Evolutionary conservation across 139 green algal species (phyloP), one percentile per base, ranked within the genome.

Genomic region (Microglena sp.): DNA sequence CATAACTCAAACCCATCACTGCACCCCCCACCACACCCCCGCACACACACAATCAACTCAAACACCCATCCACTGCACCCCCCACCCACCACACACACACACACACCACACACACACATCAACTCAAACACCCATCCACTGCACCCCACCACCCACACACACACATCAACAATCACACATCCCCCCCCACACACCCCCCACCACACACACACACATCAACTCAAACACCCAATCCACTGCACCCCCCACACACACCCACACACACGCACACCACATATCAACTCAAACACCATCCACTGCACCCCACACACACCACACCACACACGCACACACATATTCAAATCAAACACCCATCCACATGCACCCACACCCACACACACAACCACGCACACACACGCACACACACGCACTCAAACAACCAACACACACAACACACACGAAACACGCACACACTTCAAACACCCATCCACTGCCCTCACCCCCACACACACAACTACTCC

Each of bases 401-500:
- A 15, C 58, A 64, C 15, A 33, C 30, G 3, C 5, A 6, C 58
- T 61, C 66, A n/a, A n/a, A n/a, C n/a, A n/a, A n/a, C n/a, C n/a
- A n/a, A n/a, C n/a, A n/a, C n/a, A n/a, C n/a, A n/a, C n/a, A n/a
- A n/a, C n/a, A n/a, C n/a, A n/a, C n/a, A n/a, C 11, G 15, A 50
- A 11, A 18, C 40, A 50, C 55, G 55, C 27, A 7, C 33, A 15
- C 58, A 64, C 15, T n/a, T n/a, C n/a, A 33, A 5, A 5, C 5
- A 6, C 58, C 60, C 66, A 77, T 77, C 64, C 55, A 73, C 24
- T 18, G 15, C 40, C 40, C 40, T 18, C 40, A 11, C 40, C 40
- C 40, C 27, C 74, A 85, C 40, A 50, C 40, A 50, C 40, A 50
- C 40, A 50, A 11, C n/a, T n/a, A n/a, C n/a, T n/a, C n/a, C n/a